Evolutionary conservation across 2,329 filamentous ascomycete genomes (phyloP).

Genomic region (Exophiala viscosa): DNA sequence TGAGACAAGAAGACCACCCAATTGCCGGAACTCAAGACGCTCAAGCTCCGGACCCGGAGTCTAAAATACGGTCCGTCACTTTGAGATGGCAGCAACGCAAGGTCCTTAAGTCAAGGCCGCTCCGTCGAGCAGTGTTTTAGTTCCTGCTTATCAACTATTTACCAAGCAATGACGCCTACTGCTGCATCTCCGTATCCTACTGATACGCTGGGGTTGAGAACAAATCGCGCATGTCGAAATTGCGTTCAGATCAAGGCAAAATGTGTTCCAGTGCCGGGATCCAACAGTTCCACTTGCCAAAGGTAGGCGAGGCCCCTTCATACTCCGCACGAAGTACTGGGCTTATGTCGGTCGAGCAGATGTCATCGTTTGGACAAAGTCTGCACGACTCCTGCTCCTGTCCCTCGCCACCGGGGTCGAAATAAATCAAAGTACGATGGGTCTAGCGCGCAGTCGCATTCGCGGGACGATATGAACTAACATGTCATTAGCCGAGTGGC

Average conservation of each 20-base stretch:
- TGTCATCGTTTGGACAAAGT: conserved; percentile 18
- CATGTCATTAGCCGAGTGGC: conserved; percentile 6
- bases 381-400: conserved; percentile 18
- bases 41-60: neutral
- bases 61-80: neutral
- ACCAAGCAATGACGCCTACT: neutral
- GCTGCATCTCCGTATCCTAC: conserved; percentile 1
- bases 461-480: neutral
- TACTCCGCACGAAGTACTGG: neutral
- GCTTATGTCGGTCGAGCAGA: neutral
- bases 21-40: neutral
- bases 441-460: neutral
- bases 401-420: conserved; percentile 12
- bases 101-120: too few relatives aligned
- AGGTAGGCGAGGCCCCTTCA: neutral
- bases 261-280: conserved; percentile 14
- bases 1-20: neutral
- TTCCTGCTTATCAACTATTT: too few relatives aligned
- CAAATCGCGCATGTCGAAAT: conserved; percentile 17
- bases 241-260: conserved; percentile 22
- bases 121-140: too few relatives aligned
- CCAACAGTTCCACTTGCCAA: conserved; percentile 10
- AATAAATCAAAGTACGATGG: conserved; percentile 8
- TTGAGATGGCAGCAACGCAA: too few relatives aligned
- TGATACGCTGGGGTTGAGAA: conserved; percentile 16